phyloP scores from a whole-genome alignment of 805 yeast genomes.

The Ogataea pignaliae region DNA sequence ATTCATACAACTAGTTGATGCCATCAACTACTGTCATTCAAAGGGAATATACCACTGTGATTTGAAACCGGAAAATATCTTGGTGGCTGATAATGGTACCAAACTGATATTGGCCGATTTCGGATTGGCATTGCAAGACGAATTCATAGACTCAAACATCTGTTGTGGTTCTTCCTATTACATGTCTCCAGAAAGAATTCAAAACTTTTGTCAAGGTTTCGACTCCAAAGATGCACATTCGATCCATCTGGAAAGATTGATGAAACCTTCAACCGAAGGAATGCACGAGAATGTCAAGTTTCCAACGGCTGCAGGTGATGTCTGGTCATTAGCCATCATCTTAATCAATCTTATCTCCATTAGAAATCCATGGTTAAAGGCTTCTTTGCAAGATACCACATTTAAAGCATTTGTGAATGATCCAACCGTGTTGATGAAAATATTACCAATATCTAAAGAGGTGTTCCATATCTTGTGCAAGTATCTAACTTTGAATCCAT shows the following conservation, averaged over 20 bases:
- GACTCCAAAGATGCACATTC: conserved; percentile 29
- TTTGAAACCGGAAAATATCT: conserved; percentile 90
- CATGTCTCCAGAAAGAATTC: conserved; percentile 84
- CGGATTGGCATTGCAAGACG: conserved; percentile 72
- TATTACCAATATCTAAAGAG: conserved; percentile 68
- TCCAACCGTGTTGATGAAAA: conserved; percentile 51
- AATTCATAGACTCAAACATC: conserved; percentile 56
- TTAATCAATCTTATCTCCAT: conserved; percentile 76
- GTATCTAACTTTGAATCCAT: conserved; percentile 44
- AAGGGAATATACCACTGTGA: conserved; percentile 89
- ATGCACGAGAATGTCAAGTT: conserved; percentile 32
- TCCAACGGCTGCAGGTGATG: conserved; percentile 75
- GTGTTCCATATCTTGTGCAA: conserved; percentile 46
- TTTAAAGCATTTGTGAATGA: conserved; percentile 60
- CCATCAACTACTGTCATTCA: conserved; percentile 76
- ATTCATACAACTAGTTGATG: conserved; percentile 76
- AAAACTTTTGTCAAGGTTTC: conserved; percentile 36
- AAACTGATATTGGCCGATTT: conserved; percentile 74
- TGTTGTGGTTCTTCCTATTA: conserved; percentile 87
- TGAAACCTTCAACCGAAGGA: conserved; percentile 18
- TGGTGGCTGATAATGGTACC: conserved; percentile 56
- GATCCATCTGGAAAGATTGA: conserved; percentile 25
- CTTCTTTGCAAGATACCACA: conserved; percentile 60
- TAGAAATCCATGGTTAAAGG: conserved; percentile 88
- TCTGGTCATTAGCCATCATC: conserved; percentile 84